These are phyloP conservation scores for Tolypocladium cylindrosporum DNA, from an alignment of 2,329 filamentous ascomycete species.

Conservation along the genomic window DNA sequence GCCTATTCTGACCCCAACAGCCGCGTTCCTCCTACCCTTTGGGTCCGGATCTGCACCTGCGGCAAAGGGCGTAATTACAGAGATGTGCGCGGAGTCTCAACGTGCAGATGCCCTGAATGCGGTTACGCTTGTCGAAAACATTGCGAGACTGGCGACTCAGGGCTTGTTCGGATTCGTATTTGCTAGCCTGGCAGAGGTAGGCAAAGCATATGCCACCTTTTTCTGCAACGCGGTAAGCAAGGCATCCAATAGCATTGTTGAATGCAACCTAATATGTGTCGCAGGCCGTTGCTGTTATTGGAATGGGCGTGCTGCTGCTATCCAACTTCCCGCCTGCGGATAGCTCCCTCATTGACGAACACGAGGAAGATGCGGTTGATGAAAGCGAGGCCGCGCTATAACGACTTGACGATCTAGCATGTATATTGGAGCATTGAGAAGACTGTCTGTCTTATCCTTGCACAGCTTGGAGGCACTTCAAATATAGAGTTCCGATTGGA, in stretches of 20 bases:
- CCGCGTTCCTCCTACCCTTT: conserved; percentile 55
- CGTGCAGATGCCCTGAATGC: conserved; percentile 58
- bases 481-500: too few relatives aligned
- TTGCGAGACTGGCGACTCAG: conserved; percentile 53
- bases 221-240: conserved; percentile 51
- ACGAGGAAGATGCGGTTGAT: neutral
- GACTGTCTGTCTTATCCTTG: too few relatives aligned
- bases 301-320: conserved; percentile 27
- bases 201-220: conserved; percentile 53
- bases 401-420: neutral
- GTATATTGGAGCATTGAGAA: neutral
- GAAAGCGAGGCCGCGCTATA: neutral
- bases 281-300: conserved; percentile 40
- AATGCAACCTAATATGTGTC: conserved; percentile 3
- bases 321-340: conserved; percentile 31
- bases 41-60: conserved; percentile 60
- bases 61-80: conserved; percentile 63
- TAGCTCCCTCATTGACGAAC: conserved; percentile 22
- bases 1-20: conserved; percentile 14
- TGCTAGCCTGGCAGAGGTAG: conserved; percentile 49
- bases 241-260: neutral
- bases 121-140: conserved; percentile 60
- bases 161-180: conserved; percentile 60
- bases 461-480: too few relatives aligned
- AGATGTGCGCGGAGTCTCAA: conserved; percentile 54